Evolutionary conservation across 2,329 filamentous ascomycete species (phyloP), one percentile per base, ranked within the genome.

Genomic region (Hymenoscyphus fructigenus): DNA sequence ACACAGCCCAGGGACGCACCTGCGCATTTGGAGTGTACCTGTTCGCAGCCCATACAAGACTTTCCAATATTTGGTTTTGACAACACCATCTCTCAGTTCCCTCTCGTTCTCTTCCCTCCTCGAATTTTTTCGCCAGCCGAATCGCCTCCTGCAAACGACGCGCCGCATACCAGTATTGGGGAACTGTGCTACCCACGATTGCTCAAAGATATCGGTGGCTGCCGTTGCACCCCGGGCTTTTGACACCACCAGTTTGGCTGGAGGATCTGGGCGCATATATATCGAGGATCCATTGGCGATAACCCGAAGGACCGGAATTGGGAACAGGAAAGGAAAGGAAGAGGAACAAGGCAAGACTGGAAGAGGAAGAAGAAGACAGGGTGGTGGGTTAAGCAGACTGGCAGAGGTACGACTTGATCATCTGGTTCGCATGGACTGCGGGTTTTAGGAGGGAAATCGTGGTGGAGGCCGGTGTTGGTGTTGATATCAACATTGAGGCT

Each of bases 51-150:
- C 41, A 47, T 47, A 20, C 36, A 41, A 44, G 20, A 23, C 20
- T 53, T 53, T 23, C 47, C 44, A 23, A 53, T 53, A 53, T 26
- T 53, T 53, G 47, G 47, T 53, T 53, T 53, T 53, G 20, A 53
- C 47, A 53, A 53, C 47, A 53, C 47, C 47, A 53, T 23, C 20
- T 10, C 44, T 23, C 20, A 53, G 4, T 26, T 53, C 44, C 23
- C 20, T 3, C n/a, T 50, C 20, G n/a, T n/a, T n/a, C 41, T 44
- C 41, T 47, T 10, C 20, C 20, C 20, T 53, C 10, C 20, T 26
- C 47, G 20, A 53, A 28, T 10, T 23, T 23, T 12, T 26, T 53
- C 47, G 47, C 47, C 47, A 26, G 20, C 23, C 47, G 47, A 53
- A 53, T 53, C 47, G 20, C 47, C 20, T 23, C 12, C 20, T 14